Evolutionary conservation across 768 basidiomycete species (phyloP), one percentile per base, ranked within the genome.

Genomic region (Tulasnella sp.): DNA sequence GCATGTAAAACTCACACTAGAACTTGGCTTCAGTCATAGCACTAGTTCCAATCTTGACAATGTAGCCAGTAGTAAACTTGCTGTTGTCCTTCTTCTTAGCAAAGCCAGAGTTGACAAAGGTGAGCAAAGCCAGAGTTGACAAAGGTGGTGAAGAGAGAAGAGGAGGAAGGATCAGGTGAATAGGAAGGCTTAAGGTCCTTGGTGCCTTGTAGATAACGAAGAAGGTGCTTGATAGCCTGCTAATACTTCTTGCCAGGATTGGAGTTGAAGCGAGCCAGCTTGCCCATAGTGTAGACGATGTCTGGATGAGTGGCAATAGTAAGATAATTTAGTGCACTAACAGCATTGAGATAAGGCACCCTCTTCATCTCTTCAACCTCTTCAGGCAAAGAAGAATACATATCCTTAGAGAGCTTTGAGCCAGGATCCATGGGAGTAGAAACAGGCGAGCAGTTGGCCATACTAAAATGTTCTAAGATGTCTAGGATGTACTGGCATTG

Each of bases 201-300:
- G n/a, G n/a, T n/a, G n/a, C n/a, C n/a, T n/a, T n/a, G n/a, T 56
- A 56, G n/a, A n/a, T n/a, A n/a, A n/a, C 54, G 19, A 7, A 56
- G 36, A 23, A 46, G 7, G 14, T 56, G 54, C 23, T 56, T 56
- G 41, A 56, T 41, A 56, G 54, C 54, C 21, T n/a, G 17, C 54
- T 41, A 56, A 29, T 56, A 40, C 25, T 39, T 9, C 36, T 11
- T 39, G 36, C 36, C 36, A 39, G 36, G 36, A n/a, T n/a, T n/a
- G n/a, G n/a, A n/a, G n/a, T n/a, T n/a, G n/a, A n/a, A n/a, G n/a
- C n/a, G n/a, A n/a, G n/a, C 54, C 15, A 65, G 59, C 48, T 60
- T 57, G 23, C 52, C 15, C 29, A 60, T 57, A 12, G 60, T 57
- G 27, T 57, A 52, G 8, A 66, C 60, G 4, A 66, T 46, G 55